Conservation (phyloP, 1,284 basidiomycete genomes). For the Trametes polyzona region DNA sequence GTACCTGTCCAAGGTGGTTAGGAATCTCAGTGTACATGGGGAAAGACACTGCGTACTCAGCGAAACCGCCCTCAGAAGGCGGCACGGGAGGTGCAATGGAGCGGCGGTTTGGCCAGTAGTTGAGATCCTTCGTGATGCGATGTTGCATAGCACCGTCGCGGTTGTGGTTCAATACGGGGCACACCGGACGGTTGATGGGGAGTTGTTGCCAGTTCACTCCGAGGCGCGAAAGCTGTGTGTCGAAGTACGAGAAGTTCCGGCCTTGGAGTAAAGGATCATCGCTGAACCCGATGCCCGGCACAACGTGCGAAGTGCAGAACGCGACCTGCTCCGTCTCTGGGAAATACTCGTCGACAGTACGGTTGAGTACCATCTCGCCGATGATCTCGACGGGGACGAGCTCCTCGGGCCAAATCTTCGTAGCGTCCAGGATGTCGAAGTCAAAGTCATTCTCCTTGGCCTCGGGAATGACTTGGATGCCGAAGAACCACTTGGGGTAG, state of each 20-base stretch:
- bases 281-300: conserved; percentile 82
- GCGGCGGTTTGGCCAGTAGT: conserved; percentile 80
- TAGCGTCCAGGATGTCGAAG: conserved; percentile 86
- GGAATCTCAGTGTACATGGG: not conserved
- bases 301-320: conserved; percentile 82
- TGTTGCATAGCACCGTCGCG: conserved; percentile 68
- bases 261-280: conserved; percentile 85
- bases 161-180: conserved; percentile 76
- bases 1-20: conserved; percentile 39
- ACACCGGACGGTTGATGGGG: conserved; percentile 83
- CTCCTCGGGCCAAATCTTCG: conserved; percentile 84
- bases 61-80: conserved; percentile 58
- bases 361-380: conserved; percentile 76
- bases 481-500: conserved; percentile 77
- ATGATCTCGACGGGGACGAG: conserved; percentile 75
- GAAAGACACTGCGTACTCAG: conserved; percentile 46
- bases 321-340: conserved; percentile 83
- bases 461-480: conserved; percentile 74
- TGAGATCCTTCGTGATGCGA: conserved; percentile 62
- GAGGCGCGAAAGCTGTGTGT: conserved; percentile 76
- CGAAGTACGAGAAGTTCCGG: conserved; percentile 84
- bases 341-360: conserved; percentile 76
- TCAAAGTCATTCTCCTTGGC: conserved; percentile 73
- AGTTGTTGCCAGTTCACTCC: conserved; percentile 77
- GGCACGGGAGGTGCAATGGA: conserved; percentile 54